Evolutionary conservation across 2,329 filamentous ascomycete genomes (phyloP).

Genomic region (Aspergillus brunneoviolaceus): DNA sequence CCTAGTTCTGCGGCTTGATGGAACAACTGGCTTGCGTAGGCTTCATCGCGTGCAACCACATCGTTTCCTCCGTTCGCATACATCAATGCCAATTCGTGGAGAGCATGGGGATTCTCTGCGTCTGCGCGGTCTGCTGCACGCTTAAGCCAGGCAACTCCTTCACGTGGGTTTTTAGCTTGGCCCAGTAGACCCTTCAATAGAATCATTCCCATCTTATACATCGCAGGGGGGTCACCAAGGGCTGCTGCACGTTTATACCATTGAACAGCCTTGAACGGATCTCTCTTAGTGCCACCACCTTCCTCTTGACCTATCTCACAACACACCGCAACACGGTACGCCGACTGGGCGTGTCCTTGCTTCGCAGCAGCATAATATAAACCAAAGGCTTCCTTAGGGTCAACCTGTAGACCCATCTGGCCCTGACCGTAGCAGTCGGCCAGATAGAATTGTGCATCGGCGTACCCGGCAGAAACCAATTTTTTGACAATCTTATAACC

Average conservation of each 20-base stretch:
- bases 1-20: constrained; percentile 81
- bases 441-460: constrained; percentile 89
- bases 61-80: constrained; percentile 64
- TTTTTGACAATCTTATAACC: constrained; percentile 92
- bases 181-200: constrained; percentile 89
- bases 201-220: constrained; percentile 99
- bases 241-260: constrained; percentile 96
- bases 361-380: constrained; percentile 95
- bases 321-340: constrained; percentile 93
- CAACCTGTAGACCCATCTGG: constrained; percentile 71
- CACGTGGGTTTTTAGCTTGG: constrained; percentile 75
- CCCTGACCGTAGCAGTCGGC: constrained; percentile 88
- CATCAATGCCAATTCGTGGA: constrained; percentile 77
- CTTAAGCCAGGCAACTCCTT: constrained; percentile 90
- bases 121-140: constrained; percentile 87
- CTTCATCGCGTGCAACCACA: constrained; percentile 75
- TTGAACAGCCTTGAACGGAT: constrained; percentile 91
- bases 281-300: constrained; percentile 85
- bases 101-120: constrained; percentile 84
- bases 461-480: constrained; percentile 68
- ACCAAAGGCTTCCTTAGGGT: constrained; percentile 88
- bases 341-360: constrained; percentile 77
- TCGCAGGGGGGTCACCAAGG: constrained; percentile 85
- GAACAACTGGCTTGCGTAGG: constrained; percentile 78
- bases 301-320: constrained; percentile 95